Conservation (phyloP, 257 asterid genomes). For the Coffea eugenioides region DNA sequence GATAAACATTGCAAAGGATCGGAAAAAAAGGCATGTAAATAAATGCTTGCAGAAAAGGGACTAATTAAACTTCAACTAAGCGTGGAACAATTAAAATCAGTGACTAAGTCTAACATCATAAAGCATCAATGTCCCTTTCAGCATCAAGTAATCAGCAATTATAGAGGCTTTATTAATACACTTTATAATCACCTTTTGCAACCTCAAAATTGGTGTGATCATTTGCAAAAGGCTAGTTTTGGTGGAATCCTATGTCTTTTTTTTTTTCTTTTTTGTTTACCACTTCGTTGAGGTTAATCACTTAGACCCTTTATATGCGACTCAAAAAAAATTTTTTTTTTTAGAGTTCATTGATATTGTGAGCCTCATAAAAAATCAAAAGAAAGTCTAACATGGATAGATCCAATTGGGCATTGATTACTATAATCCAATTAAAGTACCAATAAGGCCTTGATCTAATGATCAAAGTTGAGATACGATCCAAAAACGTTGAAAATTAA, state of each 20-base stretch:
- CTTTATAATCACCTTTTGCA: not conserved
- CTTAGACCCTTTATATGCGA: not conserved
- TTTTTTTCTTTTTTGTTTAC: no score
- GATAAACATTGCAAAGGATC: not conserved
- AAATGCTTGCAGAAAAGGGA: not conserved
- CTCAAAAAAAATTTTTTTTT: not conserved
- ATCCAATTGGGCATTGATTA: no score
- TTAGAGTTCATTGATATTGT: no score
- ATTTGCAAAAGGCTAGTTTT: not conserved
- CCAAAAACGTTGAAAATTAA: no score
- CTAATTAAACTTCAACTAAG: not conserved
- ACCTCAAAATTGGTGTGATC: not conserved
- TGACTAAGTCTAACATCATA: not conserved
- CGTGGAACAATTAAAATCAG: not conserved
- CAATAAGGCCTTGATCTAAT: no score
- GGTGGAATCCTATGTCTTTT: not conserved
- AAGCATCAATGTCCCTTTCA: not conserved
- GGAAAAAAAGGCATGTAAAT: not conserved
- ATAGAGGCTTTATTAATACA: not conserved
- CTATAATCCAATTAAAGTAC: not conserved
- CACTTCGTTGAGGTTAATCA: not conserved
- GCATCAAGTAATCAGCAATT: not conserved
- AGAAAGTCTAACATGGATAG: not conserved
- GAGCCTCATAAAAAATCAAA: not conserved
- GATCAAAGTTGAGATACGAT: no score